These are phyloP conservation scores for Chamaenerion angustifolium DNA, from an alignment of 345 rosid species.

Conservation along the genomic window DNA sequence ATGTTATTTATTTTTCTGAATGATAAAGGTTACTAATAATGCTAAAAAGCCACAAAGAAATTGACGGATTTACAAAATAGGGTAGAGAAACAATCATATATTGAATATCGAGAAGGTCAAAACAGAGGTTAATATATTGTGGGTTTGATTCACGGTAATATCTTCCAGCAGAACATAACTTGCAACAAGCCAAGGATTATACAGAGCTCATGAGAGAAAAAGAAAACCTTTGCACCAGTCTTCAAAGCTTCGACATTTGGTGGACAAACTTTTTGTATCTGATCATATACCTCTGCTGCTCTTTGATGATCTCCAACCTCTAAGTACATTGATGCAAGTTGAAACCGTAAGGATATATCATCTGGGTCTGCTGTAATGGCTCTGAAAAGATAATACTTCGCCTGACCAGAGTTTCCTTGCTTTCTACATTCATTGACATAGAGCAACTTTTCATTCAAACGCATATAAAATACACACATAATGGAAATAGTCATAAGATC, in stretches of 20 bases:
- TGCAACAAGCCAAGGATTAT: background rate
- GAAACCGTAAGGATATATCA: constrained; percentile 44
- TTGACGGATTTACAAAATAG: no score
- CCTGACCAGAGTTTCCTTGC: constrained; percentile 37
- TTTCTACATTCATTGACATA: constrained; percentile 31
- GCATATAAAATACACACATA: background rate
- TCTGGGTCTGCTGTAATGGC: constrained; percentile 76
- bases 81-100: no score
- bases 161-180: background rate
- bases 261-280: constrained; percentile 45
- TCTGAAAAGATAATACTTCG: constrained; percentile 53
- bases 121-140: no score
- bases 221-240: constrained; percentile 48
- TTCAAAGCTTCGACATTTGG: constrained; percentile 40
- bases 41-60: no score
- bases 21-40: no score
- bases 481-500: background rate
- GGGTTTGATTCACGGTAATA: no score
- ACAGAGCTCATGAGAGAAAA: background rate
- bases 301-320: constrained; percentile 49
- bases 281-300: constrained; percentile 76
- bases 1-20: no score
- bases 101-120: no score
- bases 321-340: constrained; percentile 48
- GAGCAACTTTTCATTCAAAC: background rate